Evolutionary conservation across 768 basidiomycete species (phyloP), one percentile per base, ranked within the genome.

Genomic region (Russula foetens): DNA sequence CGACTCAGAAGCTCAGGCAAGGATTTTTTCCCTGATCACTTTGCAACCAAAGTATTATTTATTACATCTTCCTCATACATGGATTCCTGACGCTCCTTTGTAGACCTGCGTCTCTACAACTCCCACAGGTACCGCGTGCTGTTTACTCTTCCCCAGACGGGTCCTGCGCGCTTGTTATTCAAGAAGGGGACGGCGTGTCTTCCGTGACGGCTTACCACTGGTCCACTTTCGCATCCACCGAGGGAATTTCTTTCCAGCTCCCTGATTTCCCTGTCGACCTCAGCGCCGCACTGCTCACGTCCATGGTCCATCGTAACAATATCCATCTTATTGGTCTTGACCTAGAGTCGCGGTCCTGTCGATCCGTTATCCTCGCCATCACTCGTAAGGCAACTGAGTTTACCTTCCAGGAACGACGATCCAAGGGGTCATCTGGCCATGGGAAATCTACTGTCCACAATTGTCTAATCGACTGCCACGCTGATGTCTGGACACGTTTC

Each of bases 381-480:
- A 82, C 81, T 5, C 77, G 76, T 53, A 81, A 80, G 59, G 70
- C 75, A 3, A 84, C 84, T 0, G 81, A 84, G 56, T 84, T 82
- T 60, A 75, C 72, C 49, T 84, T 84, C 73, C 74, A 75, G 58
- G 76, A 79, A 58, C 78, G 73, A 43, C 77, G 75, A 0, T 51
- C 48, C 21, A 69, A 69, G 7, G 58, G 56, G 7, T 49, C 67
- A 17, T 56, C 67, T 29, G 56, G 35, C 29, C 61, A 68, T 8
- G 57, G 57, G 33, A 56, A 60, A 12, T 56, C 53, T 4, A 75
- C 75, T 1, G 62, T 70, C 3, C 76, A 83, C 58, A 85, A 84
- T 55, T 51, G 51, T 58, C 31, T 62, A 41, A 52, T 62, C 12
- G 24, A 58, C 15, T 62, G 61, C 9, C 56, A 62, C n/a, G 38